Evolutionary conservation across 2,329 filamentous ascomycete species (phyloP), one percentile per base, ranked within the genome.

Genomic region (Dactylonectria estremocensis): DNA sequence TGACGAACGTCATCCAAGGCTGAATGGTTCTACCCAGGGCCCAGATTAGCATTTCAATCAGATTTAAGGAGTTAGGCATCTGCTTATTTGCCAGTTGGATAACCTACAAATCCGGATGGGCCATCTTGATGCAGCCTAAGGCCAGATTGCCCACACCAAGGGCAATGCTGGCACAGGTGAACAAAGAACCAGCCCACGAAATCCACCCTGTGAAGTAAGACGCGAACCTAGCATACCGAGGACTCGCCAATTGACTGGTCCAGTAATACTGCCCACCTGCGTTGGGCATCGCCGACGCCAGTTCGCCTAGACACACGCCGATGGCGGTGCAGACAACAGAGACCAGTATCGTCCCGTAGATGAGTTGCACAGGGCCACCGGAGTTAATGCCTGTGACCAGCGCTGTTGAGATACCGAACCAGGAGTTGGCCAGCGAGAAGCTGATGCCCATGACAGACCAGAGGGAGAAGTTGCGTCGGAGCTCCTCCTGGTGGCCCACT

Each of bases 371-470:
- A 3, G 63, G 56, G 9, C 63, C 66, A 4, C 66, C 62, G 0
- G 62, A 66, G 57, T 66, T 68, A 28, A 68, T 61, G 24, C 66
- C 57, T 2, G 62, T 68, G 4, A 55, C 52, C 11, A 66, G 48
- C 2, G 62, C 66, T 2, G 62, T 62, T 1, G 66, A 66, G 9
- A 68, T 58, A 2, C 66, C 66, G 28, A 66, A 62, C 66, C 66
- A 68, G 0, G 66, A 68, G 58, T 66, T 68, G 18, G 66, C 49
- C 2, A 68, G 53, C 1, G 66, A 66, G 33, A 68, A 68, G 40
- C 62, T 50, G 40, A 66, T 55, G 11, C 66, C 66, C 28, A 68
- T 37, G 33, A 68, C 66, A 22, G 66, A 68, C 31, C 53, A 68
- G n/a, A 68, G 13, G n/a, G 62, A 66, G 48, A 66, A 68, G 37